phyloP scores from a whole-genome alignment of 2,329 filamentous ascomycete species.

The Aspergillus unguis region DNA sequence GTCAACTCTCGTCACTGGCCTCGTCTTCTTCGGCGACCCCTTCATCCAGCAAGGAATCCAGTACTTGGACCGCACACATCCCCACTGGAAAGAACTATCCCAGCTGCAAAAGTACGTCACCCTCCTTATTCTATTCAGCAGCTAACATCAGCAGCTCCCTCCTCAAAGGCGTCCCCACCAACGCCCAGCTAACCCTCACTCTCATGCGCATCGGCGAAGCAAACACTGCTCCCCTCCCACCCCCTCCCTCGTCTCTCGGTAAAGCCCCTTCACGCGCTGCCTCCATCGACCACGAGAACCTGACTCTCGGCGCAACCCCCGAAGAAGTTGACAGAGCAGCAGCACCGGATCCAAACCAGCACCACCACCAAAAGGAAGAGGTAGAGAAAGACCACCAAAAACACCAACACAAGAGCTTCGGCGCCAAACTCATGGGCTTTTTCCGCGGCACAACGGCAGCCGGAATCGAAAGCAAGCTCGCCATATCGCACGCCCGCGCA shows the following conservation, averaged over 20 bases:
- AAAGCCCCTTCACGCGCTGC: constrained; percentile 21
- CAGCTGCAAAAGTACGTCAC: constrained; percentile 60
- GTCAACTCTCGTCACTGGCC: constrained; percentile 63
- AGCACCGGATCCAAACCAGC: constrained; percentile 37
- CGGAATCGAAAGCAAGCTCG: constrained; percentile 68
- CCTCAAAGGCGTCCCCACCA: constrained; percentile 78
- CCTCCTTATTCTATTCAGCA: constrained; percentile 15
- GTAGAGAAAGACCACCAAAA: constrained; percentile 11
- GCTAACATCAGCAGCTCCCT: constrained; percentile 52
- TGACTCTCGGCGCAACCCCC: constrained; percentile 59
- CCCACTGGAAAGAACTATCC: constrained; percentile 73
- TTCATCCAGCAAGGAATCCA: constrained; percentile 59
- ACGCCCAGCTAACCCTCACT: constrained; percentile 78
- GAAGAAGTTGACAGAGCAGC: constrained; percentile 66
- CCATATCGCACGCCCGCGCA: constrained; percentile 68
- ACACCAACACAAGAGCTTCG: constrained; percentile 31
- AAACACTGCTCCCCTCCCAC: constrained; percentile 74
- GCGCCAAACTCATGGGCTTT: constrained; percentile 49
- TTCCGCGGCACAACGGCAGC: constrained; percentile 64
- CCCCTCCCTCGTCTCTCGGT: constrained; percentile 44
- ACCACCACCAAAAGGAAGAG: constrained; percentile 27
- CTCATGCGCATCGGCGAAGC: constrained; percentile 77
- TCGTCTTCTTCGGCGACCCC: constrained; percentile 77
- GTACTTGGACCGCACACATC: constrained; percentile 51
- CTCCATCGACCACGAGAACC: constrained; percentile 53